Evolutionary conservation across 331 rosid species (phyloP).

Genomic region (Telfairia occidentalis): DNA sequence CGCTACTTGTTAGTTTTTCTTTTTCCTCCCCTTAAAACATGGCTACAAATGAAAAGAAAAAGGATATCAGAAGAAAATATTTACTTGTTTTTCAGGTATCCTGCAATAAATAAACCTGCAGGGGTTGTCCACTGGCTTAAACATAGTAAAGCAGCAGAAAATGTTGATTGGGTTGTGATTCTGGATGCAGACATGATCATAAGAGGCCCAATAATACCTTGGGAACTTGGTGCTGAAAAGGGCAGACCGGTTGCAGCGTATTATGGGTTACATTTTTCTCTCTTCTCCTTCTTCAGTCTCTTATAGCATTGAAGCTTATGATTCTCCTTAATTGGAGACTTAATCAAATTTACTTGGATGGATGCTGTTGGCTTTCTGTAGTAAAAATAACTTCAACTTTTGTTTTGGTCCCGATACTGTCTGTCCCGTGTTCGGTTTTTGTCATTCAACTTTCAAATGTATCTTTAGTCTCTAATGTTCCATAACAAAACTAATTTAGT

Average conservation of each 20-base stretch:
- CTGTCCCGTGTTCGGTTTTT: not conserved
- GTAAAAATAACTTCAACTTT: not conserved
- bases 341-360: not conserved
- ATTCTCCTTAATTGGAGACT: not conserved
- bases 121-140: conserved; percentile 95
- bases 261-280: conserved; percentile 53
- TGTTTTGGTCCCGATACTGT: not conserved
- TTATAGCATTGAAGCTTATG: not conserved
- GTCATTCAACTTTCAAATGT: not conserved
- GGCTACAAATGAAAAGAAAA: not conserved
- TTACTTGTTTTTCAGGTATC: conserved; percentile 59
- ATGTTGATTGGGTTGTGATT: conserved; percentile 95
- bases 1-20: not conserved
- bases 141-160: conserved; percentile 70
- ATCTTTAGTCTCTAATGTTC: not conserved
- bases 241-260: conserved; percentile 89
- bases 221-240: conserved; percentile 98
- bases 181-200: conserved; percentile 96
- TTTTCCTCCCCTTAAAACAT: not conserved
- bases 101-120: conserved; percentile 98
- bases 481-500: not conserved
- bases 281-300: not conserved
- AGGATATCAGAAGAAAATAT: not conserved
- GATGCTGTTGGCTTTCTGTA: not conserved
- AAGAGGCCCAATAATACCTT: conserved; percentile 86